Evolutionary conservation across 306 rosid species (phyloP).

Genomic region (Lupinus albus): DNA sequence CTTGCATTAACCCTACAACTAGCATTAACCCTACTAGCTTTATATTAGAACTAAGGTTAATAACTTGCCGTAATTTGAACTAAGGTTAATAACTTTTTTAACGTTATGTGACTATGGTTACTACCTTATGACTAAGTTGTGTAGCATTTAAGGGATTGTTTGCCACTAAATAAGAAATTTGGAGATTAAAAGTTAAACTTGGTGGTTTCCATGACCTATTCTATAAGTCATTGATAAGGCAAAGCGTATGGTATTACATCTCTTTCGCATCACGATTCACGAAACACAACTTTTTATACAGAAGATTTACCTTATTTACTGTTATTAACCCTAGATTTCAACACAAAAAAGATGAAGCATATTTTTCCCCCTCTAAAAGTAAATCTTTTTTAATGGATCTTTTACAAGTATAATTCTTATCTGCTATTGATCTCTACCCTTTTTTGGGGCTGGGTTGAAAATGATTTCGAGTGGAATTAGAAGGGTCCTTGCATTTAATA

Average conservation of each 20-base stretch:
- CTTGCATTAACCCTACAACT: slow-evolving; percentile 59
- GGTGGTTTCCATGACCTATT: slow-evolving; percentile 41
- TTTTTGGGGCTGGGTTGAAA: neutral
- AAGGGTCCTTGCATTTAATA: no score
- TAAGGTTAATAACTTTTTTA: slow-evolving; percentile 21
- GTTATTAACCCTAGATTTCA: slow-evolving; percentile 18
- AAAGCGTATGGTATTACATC: slow-evolving; percentile 48
- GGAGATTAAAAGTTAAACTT: slow-evolving; percentile 32
- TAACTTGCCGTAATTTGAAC: slow-evolving; percentile 43
- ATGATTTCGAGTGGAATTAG: slow-evolving; percentile 37
- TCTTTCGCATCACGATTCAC: slow-evolving; percentile 41
- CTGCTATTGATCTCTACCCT: neutral
- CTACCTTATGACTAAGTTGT: slow-evolving; percentile 40
- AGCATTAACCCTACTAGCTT: slow-evolving; percentile 57
- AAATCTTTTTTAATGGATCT: neutral
- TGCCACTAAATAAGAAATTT: slow-evolving; percentile 40
- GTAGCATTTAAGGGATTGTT: slow-evolving; percentile 39
- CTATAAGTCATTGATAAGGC: slow-evolving; percentile 32
- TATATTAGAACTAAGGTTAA: slow-evolving; percentile 43
- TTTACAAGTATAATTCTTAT: neutral
- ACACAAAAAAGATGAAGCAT: neutral
- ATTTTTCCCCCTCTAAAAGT: neutral
- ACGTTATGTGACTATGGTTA: slow-evolving; percentile 21
- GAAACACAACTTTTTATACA: slow-evolving; percentile 18
- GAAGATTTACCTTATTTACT: slow-evolving; percentile 25